Conservation (phyloP, 495 filamentous ascomycete genomes). For the Xylaria palmicola region DNA sequence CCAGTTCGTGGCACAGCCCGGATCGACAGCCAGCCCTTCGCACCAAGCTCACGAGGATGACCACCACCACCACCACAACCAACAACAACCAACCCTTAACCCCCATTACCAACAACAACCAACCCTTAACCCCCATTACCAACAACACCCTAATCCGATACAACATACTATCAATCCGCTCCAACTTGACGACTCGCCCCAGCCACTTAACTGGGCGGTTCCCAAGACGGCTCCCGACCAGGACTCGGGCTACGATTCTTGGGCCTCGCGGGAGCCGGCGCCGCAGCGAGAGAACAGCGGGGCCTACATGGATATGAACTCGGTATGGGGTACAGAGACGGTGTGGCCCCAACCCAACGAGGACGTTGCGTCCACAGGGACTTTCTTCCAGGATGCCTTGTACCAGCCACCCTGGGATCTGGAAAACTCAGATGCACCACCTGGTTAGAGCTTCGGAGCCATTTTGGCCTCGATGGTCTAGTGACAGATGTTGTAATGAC, state of each 20-base stretch:
- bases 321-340: not conserved
- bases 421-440: not conserved
- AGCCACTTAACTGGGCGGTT: not conserved
- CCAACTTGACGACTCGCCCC: not conserved
- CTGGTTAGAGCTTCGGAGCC: not conserved
- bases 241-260: slow-evolving; percentile 1
- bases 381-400: not conserved
- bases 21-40: not conserved
- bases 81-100: too few species aligned
- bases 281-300: not conserved
- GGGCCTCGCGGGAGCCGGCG: not conserved
- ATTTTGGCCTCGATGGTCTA: not conserved
- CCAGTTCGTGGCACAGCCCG: not conserved
- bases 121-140: not conserved
- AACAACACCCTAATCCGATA: too few species aligned
- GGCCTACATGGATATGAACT: not conserved
- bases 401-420: not conserved
- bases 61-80: too few species aligned
- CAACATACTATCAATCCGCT: not conserved
- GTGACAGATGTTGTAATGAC: too few species aligned
- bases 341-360: not conserved
- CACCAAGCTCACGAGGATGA: too few species aligned
- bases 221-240: not conserved
- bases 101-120: not conserved
- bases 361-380: not conserved